phyloP scores from a whole-genome alignment of 768 basidiomycete species.

The Lepiota brunneoincarnata region DNA sequence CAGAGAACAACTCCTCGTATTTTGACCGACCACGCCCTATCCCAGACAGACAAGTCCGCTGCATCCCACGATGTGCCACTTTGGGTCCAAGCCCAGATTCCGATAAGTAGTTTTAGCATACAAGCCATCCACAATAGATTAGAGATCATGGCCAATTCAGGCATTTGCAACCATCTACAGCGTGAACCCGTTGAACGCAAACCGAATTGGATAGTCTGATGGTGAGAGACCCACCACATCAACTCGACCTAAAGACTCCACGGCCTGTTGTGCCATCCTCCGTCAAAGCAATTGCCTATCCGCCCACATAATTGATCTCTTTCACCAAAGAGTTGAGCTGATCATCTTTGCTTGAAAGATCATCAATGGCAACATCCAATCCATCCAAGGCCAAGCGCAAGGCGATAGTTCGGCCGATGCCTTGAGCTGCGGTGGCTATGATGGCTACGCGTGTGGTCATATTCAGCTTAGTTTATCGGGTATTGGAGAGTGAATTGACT shows the following conservation, averaged over 20 bases:
- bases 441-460: too few relatives aligned
- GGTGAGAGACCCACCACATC: neutral
- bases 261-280: conserved; percentile 13
- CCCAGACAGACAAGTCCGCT: conserved; percentile 33
- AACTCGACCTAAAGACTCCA: neutral
- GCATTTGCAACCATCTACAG: conserved; percentile 10
- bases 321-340: conserved; percentile 21
- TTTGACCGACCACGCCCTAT: conserved; percentile 47
- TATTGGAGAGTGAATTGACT: too few relatives aligned
- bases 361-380: conserved; percentile 36
- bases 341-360: conserved; percentile 21
- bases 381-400: conserved; percentile 37
- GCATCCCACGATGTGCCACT: neutral
- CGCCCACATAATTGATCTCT: conserved; percentile 27
- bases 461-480: too few relatives aligned
- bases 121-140: neutral
- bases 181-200: too few relatives aligned
- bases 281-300: conserved; percentile 15
- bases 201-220: too few relatives aligned
- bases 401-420: conserved; percentile 41
- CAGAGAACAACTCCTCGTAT: conserved; percentile 56
- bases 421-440: conserved; percentile 11
- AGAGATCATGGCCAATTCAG: neutral
- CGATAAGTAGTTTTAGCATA: neutral
- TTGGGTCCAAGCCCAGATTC: too few relatives aligned